phyloP scores from a whole-genome alignment of 2,329 filamentous ascomycete species.

The Didymella sp. region DNA sequence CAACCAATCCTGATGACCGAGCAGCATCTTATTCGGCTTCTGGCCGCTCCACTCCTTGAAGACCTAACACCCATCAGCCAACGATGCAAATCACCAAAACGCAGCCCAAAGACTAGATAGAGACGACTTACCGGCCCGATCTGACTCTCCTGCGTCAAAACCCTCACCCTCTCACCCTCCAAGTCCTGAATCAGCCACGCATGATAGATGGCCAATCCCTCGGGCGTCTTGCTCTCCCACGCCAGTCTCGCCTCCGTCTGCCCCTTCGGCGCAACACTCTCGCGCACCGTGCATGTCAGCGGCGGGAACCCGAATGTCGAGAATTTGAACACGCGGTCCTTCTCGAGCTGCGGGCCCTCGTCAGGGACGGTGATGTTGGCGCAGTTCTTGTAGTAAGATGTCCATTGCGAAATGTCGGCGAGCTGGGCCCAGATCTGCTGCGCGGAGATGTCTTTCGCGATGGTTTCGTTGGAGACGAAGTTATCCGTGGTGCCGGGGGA shows the following conservation, averaged over 20 bases:
- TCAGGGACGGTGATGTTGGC: conserved; percentile 37
- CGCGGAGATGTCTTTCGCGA: conserved; percentile 35
- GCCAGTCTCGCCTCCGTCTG: conserved; percentile 30
- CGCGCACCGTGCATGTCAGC: conserved; percentile 34
- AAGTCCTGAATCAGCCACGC: conserved; percentile 49
- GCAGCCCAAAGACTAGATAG: not conserved
- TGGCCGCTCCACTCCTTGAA: conserved; percentile 33
- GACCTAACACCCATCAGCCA: conserved; percentile 9
- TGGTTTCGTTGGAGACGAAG: conserved; percentile 47
- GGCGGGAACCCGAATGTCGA: conserved; percentile 48
- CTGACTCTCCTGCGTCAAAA: conserved; percentile 49
- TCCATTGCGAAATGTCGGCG: conserved; percentile 45
- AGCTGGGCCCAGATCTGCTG: conserved; percentile 44
- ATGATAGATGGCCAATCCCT: conserved; percentile 46
- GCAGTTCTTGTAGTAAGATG: conserved; percentile 46
- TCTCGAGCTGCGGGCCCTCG: conserved; percentile 31
- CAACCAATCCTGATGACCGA: conserved; percentile 49
- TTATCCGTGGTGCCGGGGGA: conserved; percentile 50
- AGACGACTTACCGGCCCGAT: conserved; percentile 28
- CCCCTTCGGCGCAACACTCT: conserved; percentile 23
- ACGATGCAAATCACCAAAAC: not conserved
- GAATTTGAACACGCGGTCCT: conserved; percentile 43
- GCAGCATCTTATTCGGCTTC: conserved; percentile 48
- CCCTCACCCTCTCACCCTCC: conserved; percentile 38
- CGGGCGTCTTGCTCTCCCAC: conserved; percentile 29